These are phyloP conservation scores for Ochromonas danica DNA, from an alignment of 108 stramenopile species.

Conservation along the genomic window DNA sequence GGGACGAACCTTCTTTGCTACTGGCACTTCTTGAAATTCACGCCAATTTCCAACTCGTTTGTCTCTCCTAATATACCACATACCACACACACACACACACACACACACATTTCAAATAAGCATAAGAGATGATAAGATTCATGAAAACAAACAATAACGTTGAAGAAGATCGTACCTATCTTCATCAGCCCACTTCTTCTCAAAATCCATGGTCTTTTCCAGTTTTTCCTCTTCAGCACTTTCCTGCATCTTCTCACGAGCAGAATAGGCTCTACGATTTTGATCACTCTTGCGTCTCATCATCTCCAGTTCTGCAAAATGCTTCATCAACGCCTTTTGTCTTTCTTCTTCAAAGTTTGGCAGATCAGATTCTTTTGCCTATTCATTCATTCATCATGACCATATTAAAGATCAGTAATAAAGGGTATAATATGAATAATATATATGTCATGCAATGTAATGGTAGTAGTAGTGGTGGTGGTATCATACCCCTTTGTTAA, in stretches of 20 bases:
- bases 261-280: constrained; percentile 8
- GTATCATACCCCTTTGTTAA: constrained; percentile 22
- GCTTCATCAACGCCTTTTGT: constrained; percentile 10
- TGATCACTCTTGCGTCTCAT: neutral
- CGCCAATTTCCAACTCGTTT: constrained; percentile 36
- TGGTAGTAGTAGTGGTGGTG: neutral
- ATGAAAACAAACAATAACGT: constrained; percentile 6
- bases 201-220: constrained; percentile 1
- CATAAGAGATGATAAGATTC: too few species aligned
- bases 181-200: constrained; percentile 6
- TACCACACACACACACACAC: too few species aligned
- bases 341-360: constrained; percentile 1
- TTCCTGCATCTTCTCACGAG: constrained; percentile 26
- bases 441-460: neutral
- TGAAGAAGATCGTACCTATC: constrained; percentile 19
- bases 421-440: neutral
- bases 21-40: constrained; percentile 24
- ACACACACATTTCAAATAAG: too few species aligned
- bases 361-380: neutral
- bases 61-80: neutral
- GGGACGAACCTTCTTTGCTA: neutral
- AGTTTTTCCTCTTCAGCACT: neutral
- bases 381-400: neutral
- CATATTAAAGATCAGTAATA: neutral
- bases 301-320: constrained; percentile 28